Evolutionary conservation across 495 filamentous ascomycete species (phyloP), one percentile per base, ranked within the genome.

Genomic region (Penicillium ochrochloron): DNA sequence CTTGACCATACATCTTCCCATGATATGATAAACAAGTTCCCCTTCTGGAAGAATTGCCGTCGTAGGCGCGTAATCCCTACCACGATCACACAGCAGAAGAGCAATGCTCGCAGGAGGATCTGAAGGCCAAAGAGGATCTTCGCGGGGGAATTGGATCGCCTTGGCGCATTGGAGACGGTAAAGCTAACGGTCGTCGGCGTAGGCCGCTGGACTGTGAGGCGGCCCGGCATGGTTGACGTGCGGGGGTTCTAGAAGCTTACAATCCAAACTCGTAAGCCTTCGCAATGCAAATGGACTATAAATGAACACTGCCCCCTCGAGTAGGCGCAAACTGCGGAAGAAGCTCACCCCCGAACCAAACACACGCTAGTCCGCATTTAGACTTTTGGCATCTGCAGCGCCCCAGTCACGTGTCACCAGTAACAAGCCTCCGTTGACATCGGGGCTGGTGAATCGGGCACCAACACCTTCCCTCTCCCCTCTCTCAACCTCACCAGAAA

Each of bases 141-240:
- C 46, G 86, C 80, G 7, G 84, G 78, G 60, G 88, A 74, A 50
- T 85, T 90, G 1, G 75, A 76, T 25, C 80, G 85, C 14, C 81
- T 70, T 11, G 82, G 84, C 61, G 84, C 84, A 69, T 92, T 94
- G 61, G 92, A 93, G 55, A 95, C 89, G 54, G 90, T 92, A 81
- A 91, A 96, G 69, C 90, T 89, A 66, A 88, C 86, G n/a, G 92
- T 94, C 25, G 92, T 93, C 44, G 92, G 89, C 39, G 92, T 94
- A 52, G 92, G 92, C 55, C 89, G 89, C 69, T 86, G 85, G 57
- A 85, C 85, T 63, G 81, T 85, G 44, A 96, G 88, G 62, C 76
- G 83, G 35, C 78, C 75, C 29, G 78, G 82, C 73, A 82, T 80
- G 57, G 60, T 66, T 58, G 64, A 66, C 7, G 37, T 48, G 37